These are phyloP conservation scores for Corchorus capsularis DNA, from an alignment of 345 rosid species.

Conservation along the genomic window DNA sequence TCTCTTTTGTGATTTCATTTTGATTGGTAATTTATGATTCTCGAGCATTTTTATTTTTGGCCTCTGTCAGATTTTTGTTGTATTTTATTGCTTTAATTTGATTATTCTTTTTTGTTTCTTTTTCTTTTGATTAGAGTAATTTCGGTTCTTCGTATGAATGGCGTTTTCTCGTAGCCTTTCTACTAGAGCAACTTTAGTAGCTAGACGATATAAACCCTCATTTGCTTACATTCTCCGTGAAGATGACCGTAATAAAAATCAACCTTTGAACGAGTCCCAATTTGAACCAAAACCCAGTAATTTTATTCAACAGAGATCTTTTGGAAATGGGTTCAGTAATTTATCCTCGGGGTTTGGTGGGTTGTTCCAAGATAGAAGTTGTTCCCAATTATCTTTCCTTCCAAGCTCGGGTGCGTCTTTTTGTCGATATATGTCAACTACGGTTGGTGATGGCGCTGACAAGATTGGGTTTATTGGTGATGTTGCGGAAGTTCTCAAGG, in stretches of 20 bases:
- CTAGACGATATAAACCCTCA: conserved; percentile 39
- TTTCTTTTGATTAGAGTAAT: conserved; percentile 3
- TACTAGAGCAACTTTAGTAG: conserved; percentile 43
- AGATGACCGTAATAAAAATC: conserved; percentile 36
- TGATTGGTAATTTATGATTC: neutral
- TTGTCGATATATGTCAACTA: conserved; percentile 60
- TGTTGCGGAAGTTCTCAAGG: conserved; percentile 53
- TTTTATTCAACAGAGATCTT: conserved; percentile 42
- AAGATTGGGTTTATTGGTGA: conserved; percentile 49
- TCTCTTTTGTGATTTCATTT: neutral
- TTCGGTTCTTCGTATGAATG: conserved; percentile 37
- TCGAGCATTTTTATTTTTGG: neutral
- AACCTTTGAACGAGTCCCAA: conserved; percentile 28
- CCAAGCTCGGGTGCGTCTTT: conserved; percentile 42
- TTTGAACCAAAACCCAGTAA: conserved; percentile 34
- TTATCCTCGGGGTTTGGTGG: conserved; percentile 23
- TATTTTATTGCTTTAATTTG: neutral
- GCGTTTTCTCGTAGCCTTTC: conserved; percentile 56
- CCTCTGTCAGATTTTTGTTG: neutral
- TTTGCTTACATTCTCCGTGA: conserved; percentile 41
- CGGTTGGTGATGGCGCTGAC: conserved; percentile 44
- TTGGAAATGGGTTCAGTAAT: conserved; percentile 26
- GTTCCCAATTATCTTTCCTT: conserved; percentile 31
- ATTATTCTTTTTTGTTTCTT: neutral
- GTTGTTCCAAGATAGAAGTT: conserved; percentile 30